Conservation (phyloP, 2,329 filamentous ascomycete species). For the Berkeleyomyces basicola region DNA sequence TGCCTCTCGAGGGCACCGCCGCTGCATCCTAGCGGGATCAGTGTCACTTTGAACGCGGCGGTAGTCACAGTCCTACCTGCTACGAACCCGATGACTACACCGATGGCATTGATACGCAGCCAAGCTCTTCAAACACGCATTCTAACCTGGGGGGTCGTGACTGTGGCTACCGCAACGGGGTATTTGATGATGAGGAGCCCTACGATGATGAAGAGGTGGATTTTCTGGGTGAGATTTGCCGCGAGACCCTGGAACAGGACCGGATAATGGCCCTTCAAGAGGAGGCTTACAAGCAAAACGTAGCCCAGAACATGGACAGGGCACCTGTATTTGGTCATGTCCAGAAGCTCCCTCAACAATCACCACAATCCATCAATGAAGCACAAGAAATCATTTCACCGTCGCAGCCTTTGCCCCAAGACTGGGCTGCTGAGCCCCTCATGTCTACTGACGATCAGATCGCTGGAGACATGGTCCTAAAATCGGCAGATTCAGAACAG, state of each 20-base stretch:
- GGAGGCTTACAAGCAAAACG: background rate
- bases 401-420: background rate
- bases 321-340: too few species aligned
- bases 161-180: background rate
- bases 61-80: background rate
- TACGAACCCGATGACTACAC: background rate
- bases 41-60: background rate
- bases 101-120: background rate
- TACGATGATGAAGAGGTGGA: background rate
- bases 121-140: background rate
- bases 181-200: background rate
- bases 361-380: too few species aligned
- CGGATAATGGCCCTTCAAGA: background rate
- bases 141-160: background rate
- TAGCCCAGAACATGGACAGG: background rate
- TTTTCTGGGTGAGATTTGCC: background rate
- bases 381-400: background rate
- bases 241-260: background rate
- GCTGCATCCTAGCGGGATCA: constrained; percentile 13
- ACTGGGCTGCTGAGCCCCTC: background rate
- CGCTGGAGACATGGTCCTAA: background rate
- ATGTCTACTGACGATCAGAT: background rate
- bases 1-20: background rate
- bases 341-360: too few species aligned
- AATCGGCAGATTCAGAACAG: background rate